A percentile compares a stretch with the other conserved stretches of the same genome.
Conservation (phyloP, 2,329 filamentous ascomycete species). For the Ceratocystis eucalypticola region DNA sequence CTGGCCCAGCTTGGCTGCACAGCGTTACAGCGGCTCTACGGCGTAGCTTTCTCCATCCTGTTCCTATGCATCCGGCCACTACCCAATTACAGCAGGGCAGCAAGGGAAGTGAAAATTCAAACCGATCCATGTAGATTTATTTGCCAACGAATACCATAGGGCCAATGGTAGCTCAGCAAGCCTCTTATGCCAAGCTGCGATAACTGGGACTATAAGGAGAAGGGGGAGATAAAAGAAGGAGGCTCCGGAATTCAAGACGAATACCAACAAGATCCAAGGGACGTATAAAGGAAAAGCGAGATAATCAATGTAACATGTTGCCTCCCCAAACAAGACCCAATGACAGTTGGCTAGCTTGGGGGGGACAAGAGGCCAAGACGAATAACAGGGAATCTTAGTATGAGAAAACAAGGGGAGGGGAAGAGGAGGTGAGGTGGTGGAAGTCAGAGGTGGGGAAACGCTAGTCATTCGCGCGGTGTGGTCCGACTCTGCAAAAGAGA, state of each 20-base stretch:
- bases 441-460: neutral
- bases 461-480: neutral
- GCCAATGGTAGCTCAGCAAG: neutral
- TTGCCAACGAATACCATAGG: neutral
- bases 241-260: neutral
- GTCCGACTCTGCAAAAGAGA: neutral
- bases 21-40: neutral
- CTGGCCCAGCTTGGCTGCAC: neutral
- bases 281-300: no score
- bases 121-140: no score
- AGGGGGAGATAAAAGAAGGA: neutral
- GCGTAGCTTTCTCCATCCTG: neutral
- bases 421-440: neutral
- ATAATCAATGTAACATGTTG: neutral
- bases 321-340: neutral
- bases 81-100: neutral
- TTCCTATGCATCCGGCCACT: constrained; percentile 1
- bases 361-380: neutral
- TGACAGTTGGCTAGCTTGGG: neutral
- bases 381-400: no score
- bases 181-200: neutral
- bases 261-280: neutral
- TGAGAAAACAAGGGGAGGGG: neutral
- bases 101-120: neutral
- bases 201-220: neutral